Evolutionary conservation across 169 alveolate species (phyloP).

Genomic region (Plasmodium vivax): DNA sequence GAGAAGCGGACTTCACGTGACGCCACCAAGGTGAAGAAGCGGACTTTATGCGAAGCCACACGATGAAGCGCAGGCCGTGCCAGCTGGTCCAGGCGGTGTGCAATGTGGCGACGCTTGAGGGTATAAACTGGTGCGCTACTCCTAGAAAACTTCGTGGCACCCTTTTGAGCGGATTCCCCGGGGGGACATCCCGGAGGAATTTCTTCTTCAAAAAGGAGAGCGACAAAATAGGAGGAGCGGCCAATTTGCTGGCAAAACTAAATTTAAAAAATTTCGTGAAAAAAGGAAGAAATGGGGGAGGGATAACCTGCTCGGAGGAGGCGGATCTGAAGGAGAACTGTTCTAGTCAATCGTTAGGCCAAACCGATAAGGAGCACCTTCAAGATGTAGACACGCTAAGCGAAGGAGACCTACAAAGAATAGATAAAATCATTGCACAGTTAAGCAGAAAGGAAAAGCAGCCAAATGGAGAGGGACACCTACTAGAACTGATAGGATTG

Average conservation of each 20-base stretch:
- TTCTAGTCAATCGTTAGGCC: not conserved
- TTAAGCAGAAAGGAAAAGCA: not conserved
- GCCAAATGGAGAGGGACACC: slow-evolving; percentile 4
- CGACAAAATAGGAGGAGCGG: not conserved
- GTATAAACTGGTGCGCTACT: not conserved
- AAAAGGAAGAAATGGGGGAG: not conserved
- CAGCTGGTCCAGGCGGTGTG: not conserved
- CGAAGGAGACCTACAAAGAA: slow-evolving; percentile 10
- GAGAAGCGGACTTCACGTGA: not conserved
- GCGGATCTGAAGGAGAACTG: not conserved
- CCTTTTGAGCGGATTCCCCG: not conserved
- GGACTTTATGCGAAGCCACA: not conserved
- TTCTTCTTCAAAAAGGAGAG: slow-evolving; percentile 7
- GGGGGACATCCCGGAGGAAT: not conserved
- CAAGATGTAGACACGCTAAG: slow-evolving; percentile 7
- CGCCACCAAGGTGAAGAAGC: not conserved
- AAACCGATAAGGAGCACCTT: not conserved
- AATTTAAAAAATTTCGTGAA: slow-evolving; percentile 28
- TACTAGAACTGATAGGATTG: slow-evolving; percentile 47
- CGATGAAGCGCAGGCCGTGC: not conserved
- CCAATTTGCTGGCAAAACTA: slow-evolving; percentile 10
- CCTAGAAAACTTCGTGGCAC: not conserved
- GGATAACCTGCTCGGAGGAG: not conserved
- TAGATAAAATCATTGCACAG: slow-evolving; percentile 16
- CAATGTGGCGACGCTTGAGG: not conserved